Evolutionary conservation across 2,329 filamentous ascomycete genomes (phyloP).

Genomic region (Penicillium sp.): DNA sequence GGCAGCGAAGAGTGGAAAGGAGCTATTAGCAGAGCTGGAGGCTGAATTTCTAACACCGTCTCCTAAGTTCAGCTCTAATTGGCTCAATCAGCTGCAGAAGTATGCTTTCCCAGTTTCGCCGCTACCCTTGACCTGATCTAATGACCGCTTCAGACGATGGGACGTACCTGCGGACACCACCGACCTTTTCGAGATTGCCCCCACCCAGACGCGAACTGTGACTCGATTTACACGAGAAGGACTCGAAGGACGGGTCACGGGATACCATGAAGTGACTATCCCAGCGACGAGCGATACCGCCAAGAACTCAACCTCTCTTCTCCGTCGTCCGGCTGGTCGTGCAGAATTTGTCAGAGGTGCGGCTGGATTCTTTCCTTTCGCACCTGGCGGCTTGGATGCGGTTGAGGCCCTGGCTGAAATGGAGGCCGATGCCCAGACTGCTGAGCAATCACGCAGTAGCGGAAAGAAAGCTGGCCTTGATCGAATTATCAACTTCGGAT

Average conservation of each 20-base stretch:
- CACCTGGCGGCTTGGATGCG: conserved; percentile 83
- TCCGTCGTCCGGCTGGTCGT: conserved; percentile 80
- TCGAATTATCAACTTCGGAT: conserved; percentile 78
- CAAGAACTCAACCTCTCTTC: conserved; percentile 90
- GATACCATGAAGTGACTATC: conserved; percentile 91
- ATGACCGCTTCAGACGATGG: conserved; percentile 61
- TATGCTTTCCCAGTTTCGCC: conserved; percentile 34
- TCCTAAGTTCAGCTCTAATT: conserved; percentile 74
- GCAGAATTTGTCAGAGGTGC: conserved; percentile 92
- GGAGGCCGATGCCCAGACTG: conserved; percentile 69
- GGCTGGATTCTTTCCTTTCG: conserved; percentile 92
- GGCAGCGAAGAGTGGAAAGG: conserved; percentile 53
- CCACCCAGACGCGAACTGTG: conserved; percentile 91
- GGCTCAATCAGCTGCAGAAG: conserved; percentile 88
- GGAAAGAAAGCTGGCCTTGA: conserved; percentile 62
- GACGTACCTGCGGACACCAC: conserved; percentile 76
- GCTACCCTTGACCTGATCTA: background rate
- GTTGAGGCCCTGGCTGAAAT: conserved; percentile 82
- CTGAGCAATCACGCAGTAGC: conserved; percentile 44
- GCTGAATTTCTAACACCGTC: conserved; percentile 77
- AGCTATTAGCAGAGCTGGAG: conserved; percentile 71
- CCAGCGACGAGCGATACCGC: conserved; percentile 86
- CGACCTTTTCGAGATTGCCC: conserved; percentile 83
- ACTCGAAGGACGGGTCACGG: conserved; percentile 86
- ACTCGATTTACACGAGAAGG: conserved; percentile 90